phyloP scores from a whole-genome alignment of 495 filamentous ascomycete genomes.

The Bathelium albidoporum region DNA sequence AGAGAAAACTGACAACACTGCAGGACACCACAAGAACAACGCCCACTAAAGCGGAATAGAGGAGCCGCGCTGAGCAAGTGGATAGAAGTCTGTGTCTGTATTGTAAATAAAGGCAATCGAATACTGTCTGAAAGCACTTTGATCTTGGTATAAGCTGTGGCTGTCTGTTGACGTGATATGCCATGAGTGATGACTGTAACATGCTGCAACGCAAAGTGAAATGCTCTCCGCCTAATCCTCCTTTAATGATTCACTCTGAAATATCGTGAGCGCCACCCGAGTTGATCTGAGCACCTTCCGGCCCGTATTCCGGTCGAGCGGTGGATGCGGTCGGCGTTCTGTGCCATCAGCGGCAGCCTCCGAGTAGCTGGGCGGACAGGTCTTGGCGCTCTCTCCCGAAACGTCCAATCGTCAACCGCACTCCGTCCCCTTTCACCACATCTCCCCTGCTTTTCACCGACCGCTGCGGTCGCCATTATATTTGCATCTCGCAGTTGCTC shows the following conservation, averaged over 20 bases:
- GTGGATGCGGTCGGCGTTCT: too few relatives aligned
- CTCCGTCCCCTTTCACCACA: constrained; percentile 1
- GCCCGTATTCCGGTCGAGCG: too few relatives aligned
- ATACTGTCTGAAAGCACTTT: neutral
- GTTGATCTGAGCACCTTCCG: too few relatives aligned
- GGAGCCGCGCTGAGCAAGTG: constrained; percentile 4
- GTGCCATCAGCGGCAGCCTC: neutral
- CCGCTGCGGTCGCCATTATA: neutral
- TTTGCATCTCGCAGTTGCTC: neutral
- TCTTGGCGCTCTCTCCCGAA: constrained; percentile 5
- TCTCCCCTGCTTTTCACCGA: neutral
- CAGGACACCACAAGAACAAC: constrained; percentile 99
- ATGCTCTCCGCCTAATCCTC: too few relatives aligned
- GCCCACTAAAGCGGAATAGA: constrained; percentile 57
- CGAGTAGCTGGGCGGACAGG: neutral
- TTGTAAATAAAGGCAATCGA: neutral
- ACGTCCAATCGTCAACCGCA: constrained; percentile 5
- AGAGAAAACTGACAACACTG: constrained; percentile 25
- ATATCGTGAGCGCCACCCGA: too few relatives aligned
- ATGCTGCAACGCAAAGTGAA: too few relatives aligned
- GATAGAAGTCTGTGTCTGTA: neutral
- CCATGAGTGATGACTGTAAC: neutral
- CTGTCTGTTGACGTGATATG: neutral
- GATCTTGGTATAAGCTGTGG: neutral
- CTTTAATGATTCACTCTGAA: too few relatives aligned